These are phyloP conservation scores for Hyaloscypha hepaticicola DNA, from an alignment of 495 filamentous ascomycete genomes.

Conservation along the genomic window DNA sequence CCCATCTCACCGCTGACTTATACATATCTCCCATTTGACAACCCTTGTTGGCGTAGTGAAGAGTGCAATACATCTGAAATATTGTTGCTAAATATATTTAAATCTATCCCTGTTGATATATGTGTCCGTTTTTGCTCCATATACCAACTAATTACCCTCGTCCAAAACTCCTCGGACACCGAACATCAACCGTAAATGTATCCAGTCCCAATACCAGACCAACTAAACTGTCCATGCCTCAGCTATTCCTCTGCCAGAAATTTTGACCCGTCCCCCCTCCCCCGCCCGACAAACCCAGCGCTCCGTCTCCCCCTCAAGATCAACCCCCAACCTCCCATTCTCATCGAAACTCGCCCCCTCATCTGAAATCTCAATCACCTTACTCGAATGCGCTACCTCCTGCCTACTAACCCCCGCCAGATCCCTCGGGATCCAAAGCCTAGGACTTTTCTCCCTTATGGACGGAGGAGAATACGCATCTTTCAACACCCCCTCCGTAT, in stretches of 20 bases:
- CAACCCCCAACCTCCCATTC: slow-evolving; percentile 73
- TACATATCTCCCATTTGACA: too few relatives aligned
- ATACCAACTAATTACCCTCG: too few relatives aligned
- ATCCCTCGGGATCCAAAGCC: slow-evolving; percentile 85
- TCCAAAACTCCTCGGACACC: too few relatives aligned
- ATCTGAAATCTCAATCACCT: slow-evolving; percentile 68
- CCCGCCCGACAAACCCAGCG: slow-evolving; percentile 37
- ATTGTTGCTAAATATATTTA: too few relatives aligned
- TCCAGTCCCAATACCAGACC: too few relatives aligned
- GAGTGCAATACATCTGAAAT: too few relatives aligned
- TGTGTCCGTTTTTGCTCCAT: too few relatives aligned
- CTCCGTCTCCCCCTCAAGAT: slow-evolving; percentile 55
- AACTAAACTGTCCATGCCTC: too few relatives aligned
- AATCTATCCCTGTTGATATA: too few relatives aligned
- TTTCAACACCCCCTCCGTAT: slow-evolving; percentile 56
- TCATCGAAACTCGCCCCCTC: slow-evolving; percentile 77
- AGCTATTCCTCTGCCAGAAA: not conserved
- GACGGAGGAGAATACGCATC: slow-evolving; percentile 78
- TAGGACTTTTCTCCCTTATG: slow-evolving; percentile 61
- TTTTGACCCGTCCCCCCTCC: slow-evolving; percentile 28
- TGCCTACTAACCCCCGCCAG: slow-evolving; percentile 71
- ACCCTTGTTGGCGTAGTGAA: too few relatives aligned
- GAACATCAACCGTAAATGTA: too few relatives aligned
- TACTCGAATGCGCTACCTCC: slow-evolving; percentile 70
- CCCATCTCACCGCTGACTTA: too few relatives aligned